phyloP scores from a whole-genome alignment of 192 early-diverging fungal species.

The Paraglomus occultum region DNA sequence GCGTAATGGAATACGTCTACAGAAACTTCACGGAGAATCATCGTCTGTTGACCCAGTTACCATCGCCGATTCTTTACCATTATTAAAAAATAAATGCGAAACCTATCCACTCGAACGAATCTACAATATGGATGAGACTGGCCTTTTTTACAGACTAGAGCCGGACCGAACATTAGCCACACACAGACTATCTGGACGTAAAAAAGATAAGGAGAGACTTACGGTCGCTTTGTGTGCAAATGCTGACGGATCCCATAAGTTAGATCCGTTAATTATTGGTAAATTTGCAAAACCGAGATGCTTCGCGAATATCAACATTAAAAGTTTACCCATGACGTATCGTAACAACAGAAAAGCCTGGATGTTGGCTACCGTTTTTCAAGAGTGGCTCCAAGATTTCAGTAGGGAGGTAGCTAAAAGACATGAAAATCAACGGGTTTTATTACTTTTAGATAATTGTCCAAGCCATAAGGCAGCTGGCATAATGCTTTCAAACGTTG shows the following conservation, averaged over 20 bases:
- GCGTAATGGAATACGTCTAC: conserved; percentile 33
- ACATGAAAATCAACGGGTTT: conserved; percentile 4
- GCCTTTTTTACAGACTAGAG: conserved; percentile 26
- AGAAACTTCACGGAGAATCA: conserved; percentile 21
- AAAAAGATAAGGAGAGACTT: conserved; percentile 17
- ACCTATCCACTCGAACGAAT: conserved; percentile 22
- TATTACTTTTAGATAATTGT: conserved; percentile 28
- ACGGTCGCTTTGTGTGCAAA: conserved; percentile 21
- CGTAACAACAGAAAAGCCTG: not conserved
- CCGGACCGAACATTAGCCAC: conserved; percentile 8
- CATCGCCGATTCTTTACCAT: not conserved
- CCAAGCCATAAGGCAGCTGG: not conserved
- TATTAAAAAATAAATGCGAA: conserved; percentile 18
- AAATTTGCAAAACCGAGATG: conserved; percentile 16
- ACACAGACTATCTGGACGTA: not conserved
- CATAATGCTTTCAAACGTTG: conserved; percentile 10
- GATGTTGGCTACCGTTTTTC: not conserved
- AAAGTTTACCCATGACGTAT: conserved; percentile 14
- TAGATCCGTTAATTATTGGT: conserved; percentile 17
- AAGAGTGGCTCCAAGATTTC: too few relatives aligned
- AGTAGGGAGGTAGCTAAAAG: not conserved
- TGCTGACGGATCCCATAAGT: conserved; percentile 17
- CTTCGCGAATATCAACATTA: conserved; percentile 20
- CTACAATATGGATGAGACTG: conserved; percentile 27
- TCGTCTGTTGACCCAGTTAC: not conserved